Base-by-base conservation (phyloP, 441 rosid genomes). In the Pelargonium citronellum region DNA sequence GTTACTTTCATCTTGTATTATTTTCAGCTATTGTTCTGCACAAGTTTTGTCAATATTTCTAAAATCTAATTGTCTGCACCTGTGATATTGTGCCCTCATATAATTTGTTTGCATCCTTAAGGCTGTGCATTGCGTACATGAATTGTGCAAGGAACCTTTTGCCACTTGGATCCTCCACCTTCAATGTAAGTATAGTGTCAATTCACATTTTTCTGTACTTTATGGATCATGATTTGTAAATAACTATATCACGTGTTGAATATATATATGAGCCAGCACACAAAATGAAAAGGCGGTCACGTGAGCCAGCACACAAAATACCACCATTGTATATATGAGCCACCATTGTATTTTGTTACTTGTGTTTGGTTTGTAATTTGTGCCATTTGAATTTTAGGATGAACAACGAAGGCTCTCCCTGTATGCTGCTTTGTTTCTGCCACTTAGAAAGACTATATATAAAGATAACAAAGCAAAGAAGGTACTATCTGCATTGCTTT, bases 341-440 rank as follows among this genome's bases (percentile, higher is more conserved):
- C 24, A 22, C 24, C 24, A 22, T 22, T 22, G 24, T 22, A 22
- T 22, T 22, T 22, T 47, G 1, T 57, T 9, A 22, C 65, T 43
- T 47, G 37, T 57, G 77, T 67, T 71, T 60, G 43, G 22, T 75
- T 74, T 62, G 5, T 61, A 72, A 57, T 49, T 39, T 70, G 57
- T 71, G 64, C 46, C 60, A 22, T 73, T 22, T 78, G 75, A 70
- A 73, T 77, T 79, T 69, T 71, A 94, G 98, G 92, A 78, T 69
- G 96, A 95, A 47, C 87, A 89, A 70, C 82, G 83, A 78, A 87
- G 97, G 82, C 87, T 95, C 64, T 79, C 87, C 68, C 72, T 87
- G 37, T 95, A 91, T 83, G 85, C 97, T 69, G 94, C 99, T 67
- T 74, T 95, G 61, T 95, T 95, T 85, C 87, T 90, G 70, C 96